Evolutionary conservation across 2,329 filamentous ascomycete species (phyloP), one percentile per base, ranked within the genome.

Genomic region (Cladosporium sp.): DNA sequence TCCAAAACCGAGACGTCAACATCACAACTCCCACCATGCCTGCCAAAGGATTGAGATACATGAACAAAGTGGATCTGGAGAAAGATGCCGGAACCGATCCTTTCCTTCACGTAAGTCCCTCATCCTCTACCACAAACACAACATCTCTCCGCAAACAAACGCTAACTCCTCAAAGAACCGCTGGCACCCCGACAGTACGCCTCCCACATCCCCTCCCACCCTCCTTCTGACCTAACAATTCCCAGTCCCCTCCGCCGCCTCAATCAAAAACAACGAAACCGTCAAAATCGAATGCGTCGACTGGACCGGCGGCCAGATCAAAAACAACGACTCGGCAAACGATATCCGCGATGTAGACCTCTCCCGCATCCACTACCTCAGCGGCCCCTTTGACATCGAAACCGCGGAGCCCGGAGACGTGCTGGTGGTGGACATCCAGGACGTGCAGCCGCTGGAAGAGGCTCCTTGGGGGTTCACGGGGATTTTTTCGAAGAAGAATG

Each of bases 261-360:
- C 78, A 1, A 89, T 96, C 62, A 83, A 86, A 60, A 83, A 91
- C 62, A 85, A 84, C 25, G 91, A 95, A 70, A 87, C 87, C 0
- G 90, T 95, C 57, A 95, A 94, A 70, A 95, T 95, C 57, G 88
- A 95, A 74, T 95, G 91, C 62, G 75, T 93, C 7, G 88, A 94
- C 71, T 94, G 88, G 63, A 72, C 69, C 0, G 64, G 63, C 18
- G 90, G 90, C 2, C 90, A 95, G 61, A 95, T 95, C 62, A 78
- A 80, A 49, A 95, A 96, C 69, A 85, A 92, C 57, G 90, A 96
- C 67, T 86, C 79, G 27, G 91, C 91, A n/a, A 86, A 95, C 61
- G 91, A 96, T 63, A 72, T 95, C 51, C 82, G 83, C 54, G 84
- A 93, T 56, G 85, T 94, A 45, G 90, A 95, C 63, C 74, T 96